These are phyloP conservation scores for Pseudozyma sp. DNA, from an alignment of 1,284 basidiomycete genomes.

Conservation along the genomic window DNA sequence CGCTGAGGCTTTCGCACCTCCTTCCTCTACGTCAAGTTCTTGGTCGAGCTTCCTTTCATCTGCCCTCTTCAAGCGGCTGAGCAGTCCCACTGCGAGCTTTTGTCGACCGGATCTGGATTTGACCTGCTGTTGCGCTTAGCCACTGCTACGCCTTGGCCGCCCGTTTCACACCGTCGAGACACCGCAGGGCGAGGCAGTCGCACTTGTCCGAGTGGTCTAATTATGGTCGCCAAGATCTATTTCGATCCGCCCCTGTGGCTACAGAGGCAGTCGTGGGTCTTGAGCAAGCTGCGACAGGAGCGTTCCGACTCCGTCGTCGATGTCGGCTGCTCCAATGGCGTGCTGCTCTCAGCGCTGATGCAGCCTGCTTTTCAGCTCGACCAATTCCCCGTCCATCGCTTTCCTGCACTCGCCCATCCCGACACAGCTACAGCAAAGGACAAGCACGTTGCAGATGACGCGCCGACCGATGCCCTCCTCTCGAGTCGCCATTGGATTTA, in stretches of 20 bases:
- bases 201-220: not conserved
- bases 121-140: no score
- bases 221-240: constrained; percentile 44
- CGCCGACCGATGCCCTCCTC: constrained; percentile 20
- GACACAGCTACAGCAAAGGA: not conserved
- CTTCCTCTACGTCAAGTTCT: not conserved
- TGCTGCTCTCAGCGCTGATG: constrained; percentile 49
- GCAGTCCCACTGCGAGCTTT: no score
- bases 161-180: no score
- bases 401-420: constrained; percentile 37
- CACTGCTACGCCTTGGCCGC: no score
- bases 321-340: constrained; percentile 51
- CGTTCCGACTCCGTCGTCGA: constrained; percentile 49
- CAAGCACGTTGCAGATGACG: constrained; percentile 11
- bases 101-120: no score
- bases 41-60: not conserved
- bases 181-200: no score
- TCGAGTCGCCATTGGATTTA: constrained; percentile 50
- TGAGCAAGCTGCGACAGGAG: constrained; percentile 39
- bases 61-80: not conserved
- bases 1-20: constrained; percentile 10
- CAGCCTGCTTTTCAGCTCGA: constrained; percentile 54
- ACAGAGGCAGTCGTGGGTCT: constrained; percentile 52
- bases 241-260: constrained; percentile 54
- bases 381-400: constrained; percentile 48